Percentiles rank a stretch among this genome's conserved stretches.
Conservation (phyloP, 257 asterid genomes). For the Przewalskia tangutica region DNA sequence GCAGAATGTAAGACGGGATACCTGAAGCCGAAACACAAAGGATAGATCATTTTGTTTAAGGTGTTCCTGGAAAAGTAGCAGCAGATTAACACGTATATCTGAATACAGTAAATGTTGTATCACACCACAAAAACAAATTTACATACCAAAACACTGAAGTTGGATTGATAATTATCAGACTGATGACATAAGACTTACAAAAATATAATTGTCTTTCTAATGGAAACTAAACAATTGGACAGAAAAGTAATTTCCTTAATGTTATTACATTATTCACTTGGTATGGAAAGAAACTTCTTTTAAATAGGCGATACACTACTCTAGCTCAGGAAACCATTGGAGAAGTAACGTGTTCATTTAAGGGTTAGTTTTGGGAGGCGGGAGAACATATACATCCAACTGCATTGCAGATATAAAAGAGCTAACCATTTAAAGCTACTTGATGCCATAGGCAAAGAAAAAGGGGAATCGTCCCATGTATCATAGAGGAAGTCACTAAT, state of each 20-base stretch:
- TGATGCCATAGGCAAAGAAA: background rate
- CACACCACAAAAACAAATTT: background rate
- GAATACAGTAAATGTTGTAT: background rate
- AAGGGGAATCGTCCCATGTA: background rate
- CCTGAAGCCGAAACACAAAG: conserved; percentile 98
- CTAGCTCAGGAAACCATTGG: background rate
- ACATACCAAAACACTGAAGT: background rate
- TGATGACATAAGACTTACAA: background rate
- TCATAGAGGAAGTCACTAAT: background rate
- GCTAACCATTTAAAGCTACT: background rate
- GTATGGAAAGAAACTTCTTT: background rate
- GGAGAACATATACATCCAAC: no score
- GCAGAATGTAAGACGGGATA: conserved; percentile 13
- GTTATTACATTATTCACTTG: background rate
- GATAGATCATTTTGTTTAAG: conserved; percentile 94
- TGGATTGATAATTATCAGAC: background rate
- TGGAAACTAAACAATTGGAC: background rate
- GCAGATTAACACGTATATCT: conserved; percentile 10
- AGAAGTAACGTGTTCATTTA: background rate
- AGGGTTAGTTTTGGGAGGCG: background rate
- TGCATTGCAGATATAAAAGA: no score
- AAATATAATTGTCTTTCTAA: background rate
- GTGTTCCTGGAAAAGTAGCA: conserved; percentile 66
- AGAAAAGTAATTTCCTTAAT: background rate
- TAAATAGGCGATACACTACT: background rate